Evolutionary conservation across 2,329 filamentous ascomycete genomes (phyloP), one percentile per base, ranked within the genome.

Genomic region (Ophiostoma populinum): DNA sequence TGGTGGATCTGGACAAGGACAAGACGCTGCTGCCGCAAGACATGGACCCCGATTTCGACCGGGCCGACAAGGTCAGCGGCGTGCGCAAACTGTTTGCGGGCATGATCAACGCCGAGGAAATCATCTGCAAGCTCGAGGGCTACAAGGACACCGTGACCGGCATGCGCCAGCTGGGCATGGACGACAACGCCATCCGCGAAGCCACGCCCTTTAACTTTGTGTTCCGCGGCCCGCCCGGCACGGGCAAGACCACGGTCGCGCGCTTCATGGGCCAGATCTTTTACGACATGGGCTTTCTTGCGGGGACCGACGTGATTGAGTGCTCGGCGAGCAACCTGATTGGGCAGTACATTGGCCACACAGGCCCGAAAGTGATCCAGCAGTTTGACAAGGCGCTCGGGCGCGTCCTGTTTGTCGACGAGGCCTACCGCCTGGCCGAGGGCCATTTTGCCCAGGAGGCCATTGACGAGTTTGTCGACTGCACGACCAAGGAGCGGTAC

Each of bases 211-310:
- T 77, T 48, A 76, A 67, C 40, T 81, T 80, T 43, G 45, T 82
- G 0, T 82, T 82, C 53, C 63, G 68, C 1, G 77, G 78, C 0
- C 69, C 69, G 7, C 46, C 47, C 3, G 46, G 46, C 0, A 83
- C 78, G 0, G 80, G 79, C 0, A 85, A 85, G 46, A 82, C 78
- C 0, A 75, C 73, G 0, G 81, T 61, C 0, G 80, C 80, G 0
- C 57, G 64, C n/a, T 78, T 75, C 41, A 80, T 86, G 63, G 79
- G 79, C 4, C 67, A 80, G 41, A 59, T 86, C 0, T 86, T 70
- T 46, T 85, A 80, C 46, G 72, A 85, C 44, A 69, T 83, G 62
- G 77, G 77, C 0, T 67, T 85, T 22, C 54, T 86, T 0, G 54
- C 1, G 62, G 70, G 42, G 58, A 55, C 39, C 5, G 17, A 11